Evolutionary conservation across 805 yeast genomes (phyloP).

Genomic region (Candida endomychidarum): DNA sequence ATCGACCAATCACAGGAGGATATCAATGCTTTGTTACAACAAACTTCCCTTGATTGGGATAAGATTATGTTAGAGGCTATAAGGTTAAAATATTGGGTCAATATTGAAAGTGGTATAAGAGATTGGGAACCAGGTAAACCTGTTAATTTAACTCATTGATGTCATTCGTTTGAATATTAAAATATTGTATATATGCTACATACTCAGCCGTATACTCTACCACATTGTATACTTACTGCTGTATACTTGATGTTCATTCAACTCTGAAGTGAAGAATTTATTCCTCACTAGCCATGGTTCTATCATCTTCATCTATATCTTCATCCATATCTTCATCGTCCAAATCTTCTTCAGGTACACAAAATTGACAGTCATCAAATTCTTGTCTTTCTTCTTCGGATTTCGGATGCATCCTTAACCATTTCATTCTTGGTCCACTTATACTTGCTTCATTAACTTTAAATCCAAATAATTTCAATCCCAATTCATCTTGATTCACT

Average conservation of each 20-base stretch:
- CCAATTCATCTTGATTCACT: conserved; percentile 54
- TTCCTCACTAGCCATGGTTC: conserved; percentile 45
- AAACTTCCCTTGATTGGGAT: conserved; percentile 47
- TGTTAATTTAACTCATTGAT: conserved; percentile 61
- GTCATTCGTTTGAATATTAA: too few relatives aligned
- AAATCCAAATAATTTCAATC: conserved; percentile 86
- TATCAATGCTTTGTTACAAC: conserved; percentile 48
- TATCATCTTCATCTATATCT: conserved; percentile 29
- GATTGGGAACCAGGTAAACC: conserved; percentile 78
- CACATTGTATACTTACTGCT: neutral
- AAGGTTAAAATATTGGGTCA: conserved; percentile 79
- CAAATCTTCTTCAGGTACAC: conserved; percentile 40
- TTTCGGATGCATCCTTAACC: conserved; percentile 82
- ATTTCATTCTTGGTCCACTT: conserved; percentile 92
- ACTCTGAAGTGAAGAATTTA: too few relatives aligned
- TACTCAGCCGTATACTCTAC: too few relatives aligned
- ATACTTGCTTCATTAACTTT: conserved; percentile 68
- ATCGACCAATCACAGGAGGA: conserved; percentile 45
- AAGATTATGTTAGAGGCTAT: conserved; percentile 66
- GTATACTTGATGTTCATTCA: too few relatives aligned
- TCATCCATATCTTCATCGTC: conserved; percentile 18
- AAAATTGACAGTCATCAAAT: conserved; percentile 62
- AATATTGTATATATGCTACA: conserved; percentile 1
- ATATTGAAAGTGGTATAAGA: conserved; percentile 67
- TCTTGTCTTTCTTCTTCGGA: conserved; percentile 62